Conservation (phyloP, 108 stramenopile species). For the Nannochloropsis gaditana region DNA sequence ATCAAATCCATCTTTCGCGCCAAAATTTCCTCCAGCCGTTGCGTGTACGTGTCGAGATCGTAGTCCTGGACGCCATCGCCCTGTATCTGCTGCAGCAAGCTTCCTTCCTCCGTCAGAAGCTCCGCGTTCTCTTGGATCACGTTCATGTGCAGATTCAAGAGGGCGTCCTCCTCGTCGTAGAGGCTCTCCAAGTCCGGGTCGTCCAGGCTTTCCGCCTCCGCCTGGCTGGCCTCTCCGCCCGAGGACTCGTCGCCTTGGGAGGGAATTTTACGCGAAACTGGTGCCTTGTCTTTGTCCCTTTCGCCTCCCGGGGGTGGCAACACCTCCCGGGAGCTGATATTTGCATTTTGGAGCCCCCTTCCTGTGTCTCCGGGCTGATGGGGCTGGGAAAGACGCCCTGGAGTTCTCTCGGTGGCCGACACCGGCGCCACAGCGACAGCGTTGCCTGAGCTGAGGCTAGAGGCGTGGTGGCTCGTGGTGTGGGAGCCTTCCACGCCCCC, state of each 20-base stretch:
- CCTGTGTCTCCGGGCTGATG: neutral
- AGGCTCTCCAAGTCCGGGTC: slow-evolving; percentile 63
- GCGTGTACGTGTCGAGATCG: slow-evolving; percentile 85
- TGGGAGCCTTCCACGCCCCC: neutral
- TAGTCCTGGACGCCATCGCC: slow-evolving; percentile 70
- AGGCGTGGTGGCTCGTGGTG: neutral
- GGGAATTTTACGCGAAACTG: neutral
- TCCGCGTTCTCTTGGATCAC: slow-evolving; percentile 83
- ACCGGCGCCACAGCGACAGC: neutral
- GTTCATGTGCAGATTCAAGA: slow-evolving; percentile 91
- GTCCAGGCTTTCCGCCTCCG: slow-evolving; percentile 62
- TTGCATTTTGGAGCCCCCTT: neutral
- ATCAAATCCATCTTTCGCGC: slow-evolving; percentile 71
- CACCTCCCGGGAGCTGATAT: neutral
- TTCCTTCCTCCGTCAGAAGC: slow-evolving; percentile 82
- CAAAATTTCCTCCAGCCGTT: slow-evolving; percentile 74
- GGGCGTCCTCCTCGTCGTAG: slow-evolving; percentile 86
- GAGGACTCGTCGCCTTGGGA: neutral
- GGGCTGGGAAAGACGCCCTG: neutral
- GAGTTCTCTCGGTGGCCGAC: neutral
- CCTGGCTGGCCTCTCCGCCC: neutral
- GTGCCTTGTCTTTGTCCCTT: neutral
- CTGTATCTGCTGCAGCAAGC: slow-evolving; percentile 74
- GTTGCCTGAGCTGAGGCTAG: neutral
- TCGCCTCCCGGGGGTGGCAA: neutral